Base-by-base conservation (phyloP, 331 rosid species). In the Dryas integrifolia region DNA sequence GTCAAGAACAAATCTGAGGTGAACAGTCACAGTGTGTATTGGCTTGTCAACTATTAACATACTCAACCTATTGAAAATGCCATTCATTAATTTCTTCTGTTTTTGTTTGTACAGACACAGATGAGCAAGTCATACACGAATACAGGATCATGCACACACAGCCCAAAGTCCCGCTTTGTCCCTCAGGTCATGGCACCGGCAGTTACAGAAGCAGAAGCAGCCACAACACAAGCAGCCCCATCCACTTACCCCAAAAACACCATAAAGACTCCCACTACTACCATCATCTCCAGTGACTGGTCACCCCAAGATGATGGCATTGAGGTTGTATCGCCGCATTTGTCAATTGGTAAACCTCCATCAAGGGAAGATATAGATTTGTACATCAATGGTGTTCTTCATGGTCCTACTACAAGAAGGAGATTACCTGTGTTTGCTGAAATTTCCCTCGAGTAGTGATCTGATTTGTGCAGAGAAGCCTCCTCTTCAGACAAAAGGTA, bases 281-380 rank as follows among this genome's bases (percentile, higher is more conserved):
- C 58, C 45, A 47, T 43, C 16, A 7, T 69, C 71, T 43, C 5
- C 45, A 16, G n/a, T 11, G 82, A 85, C 46, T 92, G 96, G 96
- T 92, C 90, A 49, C 96, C 92, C 35, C 59, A 74, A 73, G 96
- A 88, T 65, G 98, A 92, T 71, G 82, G 79, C 71, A 90, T 90
- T 76, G 77, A 77, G 74, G 24, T 74, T 63, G 58, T 62, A 30
- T 77, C 80, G 76, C 88, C 87, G 44, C 16, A 53, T 75, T 67
- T 69, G 69, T 74, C 86, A 44, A 71, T 57, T 56, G 72, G 55
- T 60, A 46, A 58, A 68, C 65, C 69, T 74, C 72, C 83, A 43
- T 73, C 85, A 67, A 84, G 85, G 82, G 84, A 84, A 80, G 79
- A 81, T 40, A 49, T 86, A 18, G 69, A 85, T 50, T 69, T 70